Evolutionary conservation across 1,139 yeast species (phyloP).

Genomic region (Saccharomycopsis phalli): DNA sequence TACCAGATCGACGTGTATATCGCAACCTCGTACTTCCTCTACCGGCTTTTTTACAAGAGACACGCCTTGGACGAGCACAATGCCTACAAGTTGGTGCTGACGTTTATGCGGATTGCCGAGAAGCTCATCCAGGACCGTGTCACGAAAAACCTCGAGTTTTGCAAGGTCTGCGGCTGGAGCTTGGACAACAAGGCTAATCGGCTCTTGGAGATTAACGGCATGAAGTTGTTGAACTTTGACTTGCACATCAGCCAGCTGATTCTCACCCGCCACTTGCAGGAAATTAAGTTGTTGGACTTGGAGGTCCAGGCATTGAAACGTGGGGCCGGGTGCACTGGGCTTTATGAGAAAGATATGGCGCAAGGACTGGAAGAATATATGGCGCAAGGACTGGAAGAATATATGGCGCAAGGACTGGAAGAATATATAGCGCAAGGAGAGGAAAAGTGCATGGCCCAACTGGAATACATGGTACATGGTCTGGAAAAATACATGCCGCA

Average conservation of each 20-base stretch:
- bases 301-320: neutral
- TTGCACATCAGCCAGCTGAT: neutral
- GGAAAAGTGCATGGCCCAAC: no score
- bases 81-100: constrained; percentile 9
- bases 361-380: no score
- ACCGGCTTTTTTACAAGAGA: constrained; percentile 2
- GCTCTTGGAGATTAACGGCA: constrained; percentile 6
- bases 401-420: no score
- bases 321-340: constrained; percentile 1
- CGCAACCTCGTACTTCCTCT: constrained; percentile 9
- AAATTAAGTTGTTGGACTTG: neutral
- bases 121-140: constrained; percentile 10
- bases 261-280: constrained; percentile 6
- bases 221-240: constrained; percentile 10
- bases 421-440: no score
- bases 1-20: constrained; percentile 8
- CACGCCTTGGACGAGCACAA: constrained; percentile 1
- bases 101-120: constrained; percentile 8
- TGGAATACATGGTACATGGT: no score
- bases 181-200: neutral
- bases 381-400: no score
- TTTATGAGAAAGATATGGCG: no score
- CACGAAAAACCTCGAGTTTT: constrained; percentile 1
- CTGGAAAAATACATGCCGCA: no score
- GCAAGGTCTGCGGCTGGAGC: constrained; percentile 9